Evolutionary conservation across 1,284 basidiomycete genomes (phyloP).

Genomic region (Hemileia vastatrix): DNA sequence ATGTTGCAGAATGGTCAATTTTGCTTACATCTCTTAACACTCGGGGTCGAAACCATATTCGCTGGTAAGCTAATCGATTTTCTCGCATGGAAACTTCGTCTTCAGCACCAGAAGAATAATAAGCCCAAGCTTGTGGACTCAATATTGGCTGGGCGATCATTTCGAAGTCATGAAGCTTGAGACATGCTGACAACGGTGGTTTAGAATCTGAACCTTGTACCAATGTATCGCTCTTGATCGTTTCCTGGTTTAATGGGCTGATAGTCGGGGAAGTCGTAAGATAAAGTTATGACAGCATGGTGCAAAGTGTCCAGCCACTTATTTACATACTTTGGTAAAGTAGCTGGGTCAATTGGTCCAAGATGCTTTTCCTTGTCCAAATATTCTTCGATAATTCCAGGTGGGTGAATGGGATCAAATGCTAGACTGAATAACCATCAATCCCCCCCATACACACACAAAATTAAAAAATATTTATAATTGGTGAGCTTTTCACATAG

Average conservation of each 20-base stretch:
- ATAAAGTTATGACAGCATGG: too few relatives aligned
- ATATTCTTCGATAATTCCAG: conserved; percentile 72
- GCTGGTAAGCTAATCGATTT: conserved; percentile 75
- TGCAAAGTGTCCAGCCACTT: too few relatives aligned
- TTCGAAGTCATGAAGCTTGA: conserved; percentile 72
- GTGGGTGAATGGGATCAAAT: conserved; percentile 63
- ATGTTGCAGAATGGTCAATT: conserved; percentile 71
- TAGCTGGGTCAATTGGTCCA: conserved; percentile 58
- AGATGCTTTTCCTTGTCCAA: conserved; percentile 66
- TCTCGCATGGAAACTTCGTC: conserved; percentile 65
- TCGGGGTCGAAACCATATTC: conserved; percentile 87
- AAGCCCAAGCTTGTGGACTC: conserved; percentile 74
- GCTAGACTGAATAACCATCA: background rate
- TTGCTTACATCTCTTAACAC: conserved; percentile 70
- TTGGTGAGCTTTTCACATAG: background rate
- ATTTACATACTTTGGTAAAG: too few relatives aligned
- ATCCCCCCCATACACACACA: background rate
- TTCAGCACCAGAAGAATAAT: conserved; percentile 70
- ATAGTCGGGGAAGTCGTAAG: too few relatives aligned
- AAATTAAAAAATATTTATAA: background rate
- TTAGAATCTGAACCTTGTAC: too few relatives aligned
- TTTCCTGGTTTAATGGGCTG: too few relatives aligned
- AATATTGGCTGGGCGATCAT: conserved; percentile 65
- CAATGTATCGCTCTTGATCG: too few relatives aligned
- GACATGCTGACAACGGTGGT: conserved; percentile 25